These are phyloP conservation scores for Earliella scabrosa DNA, from an alignment of 1,284 basidiomycete genomes.

Conservation along the genomic window DNA sequence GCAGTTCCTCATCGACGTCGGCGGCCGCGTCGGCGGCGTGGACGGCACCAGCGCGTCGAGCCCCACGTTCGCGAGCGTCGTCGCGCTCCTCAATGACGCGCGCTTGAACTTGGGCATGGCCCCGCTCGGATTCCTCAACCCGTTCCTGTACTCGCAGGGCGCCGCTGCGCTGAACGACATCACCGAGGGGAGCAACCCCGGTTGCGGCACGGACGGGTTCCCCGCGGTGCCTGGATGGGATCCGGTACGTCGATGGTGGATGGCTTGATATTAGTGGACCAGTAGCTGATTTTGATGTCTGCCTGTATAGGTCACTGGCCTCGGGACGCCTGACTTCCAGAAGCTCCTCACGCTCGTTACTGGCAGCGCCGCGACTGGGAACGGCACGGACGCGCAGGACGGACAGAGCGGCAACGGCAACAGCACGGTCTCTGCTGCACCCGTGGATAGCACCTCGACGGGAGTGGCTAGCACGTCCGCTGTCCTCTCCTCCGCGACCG, in stretches of 20 bases:
- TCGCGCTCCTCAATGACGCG: conserved; percentile 65
- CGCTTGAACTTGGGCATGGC: conserved; percentile 51
- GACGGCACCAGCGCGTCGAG: conserved; percentile 43
- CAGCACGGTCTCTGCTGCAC: conserved; percentile 6
- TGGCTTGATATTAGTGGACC: too few species aligned
- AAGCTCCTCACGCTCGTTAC: conserved; percentile 43
- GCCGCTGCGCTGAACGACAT: conserved; percentile 31
- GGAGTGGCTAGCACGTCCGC: too few species aligned
- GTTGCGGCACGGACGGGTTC: conserved; percentile 43
- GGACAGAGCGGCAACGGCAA: background rate
- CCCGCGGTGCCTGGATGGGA: conserved; percentile 43
- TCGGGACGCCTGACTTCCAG: conserved; percentile 65
- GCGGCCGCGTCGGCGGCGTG: conserved; percentile 49
- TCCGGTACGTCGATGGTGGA: conserved; percentile 30
- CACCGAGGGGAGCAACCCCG: conserved; percentile 28
- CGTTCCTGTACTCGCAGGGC: conserved; percentile 49
- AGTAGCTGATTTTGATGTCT: background rate
- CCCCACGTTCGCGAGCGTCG: conserved; percentile 59
- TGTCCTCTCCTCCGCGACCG: too few species aligned
- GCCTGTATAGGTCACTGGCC: conserved; percentile 53
- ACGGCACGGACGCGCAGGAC: background rate
- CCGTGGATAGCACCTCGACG: background rate
- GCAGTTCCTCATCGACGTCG: conserved; percentile 58
- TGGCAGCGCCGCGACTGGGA: conserved; percentile 4
- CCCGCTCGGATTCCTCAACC: conserved; percentile 66